Base-by-base conservation (phyloP, 1,284 basidiomycete genomes). In the Pisolithus thermaeus region DNA sequence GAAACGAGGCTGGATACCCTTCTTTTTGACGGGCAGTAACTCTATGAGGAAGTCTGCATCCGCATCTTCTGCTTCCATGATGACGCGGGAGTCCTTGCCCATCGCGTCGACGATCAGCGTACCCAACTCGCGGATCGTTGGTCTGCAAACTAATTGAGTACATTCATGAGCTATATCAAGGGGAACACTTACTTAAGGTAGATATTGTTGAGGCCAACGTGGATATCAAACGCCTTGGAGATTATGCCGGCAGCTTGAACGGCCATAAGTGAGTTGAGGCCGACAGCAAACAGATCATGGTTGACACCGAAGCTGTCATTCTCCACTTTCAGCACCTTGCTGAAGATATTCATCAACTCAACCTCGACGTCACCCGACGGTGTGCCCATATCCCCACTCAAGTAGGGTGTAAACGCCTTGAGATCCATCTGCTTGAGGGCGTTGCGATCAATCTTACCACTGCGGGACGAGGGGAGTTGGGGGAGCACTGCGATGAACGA, bases 21-120 rank as follows among this genome's bases (percentile, higher is more conserved):
- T 67, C 59, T 60, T 65, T 53, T 64, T 65, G 55, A 65, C 56
- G 8, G 63, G 63, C 2, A 67, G 48, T 55, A 65, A 56, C 49
- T 65, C 63, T 0, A 64, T 56, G 45, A 67, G 59, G 49, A 58
- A 59, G 46, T 64, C 58, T 9, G 56, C 47, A 25, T 62, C 61
- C 2, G 61, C 52, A 44, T 65, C 63, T 48, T 67, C 62, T 7
- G 60, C 61, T 42, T 62, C 62, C 54, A 61, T 62, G 36, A 64
- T 62, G 2, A 60, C 58, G 11, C 56, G 56, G 3, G 54, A 22
- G 41, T 66, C 59, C 52, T 65, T 58, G 39, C 62, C 60, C 60
- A 61, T 62, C 5, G 52, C 58, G 20, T 64, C 63, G 11, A 64
- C 61, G 39, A 64, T 63, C 30, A 67, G 41, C 30, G 51, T 54